Base-by-base conservation (phyloP, 768 basidiomycete species). In the Rhodosporidiobolus odoratus region DNA sequence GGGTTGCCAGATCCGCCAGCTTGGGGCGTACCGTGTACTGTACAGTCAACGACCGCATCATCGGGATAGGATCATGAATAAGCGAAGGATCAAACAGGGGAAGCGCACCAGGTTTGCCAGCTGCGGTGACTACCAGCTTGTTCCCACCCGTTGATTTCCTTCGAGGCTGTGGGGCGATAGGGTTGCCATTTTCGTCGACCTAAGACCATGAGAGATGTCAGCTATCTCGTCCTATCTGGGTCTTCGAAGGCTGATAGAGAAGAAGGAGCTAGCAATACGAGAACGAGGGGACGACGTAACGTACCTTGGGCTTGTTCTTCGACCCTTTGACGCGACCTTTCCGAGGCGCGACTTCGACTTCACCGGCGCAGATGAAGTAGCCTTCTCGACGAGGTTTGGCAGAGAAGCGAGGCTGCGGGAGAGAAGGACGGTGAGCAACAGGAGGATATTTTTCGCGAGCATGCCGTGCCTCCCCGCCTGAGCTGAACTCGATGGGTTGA, bases 301-400 rank as follows among this genome's bases (percentile, higher is more conserved):
- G 34, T 41, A 58, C 61, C 53, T 69, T 65, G 43, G 66, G 65
- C 66, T 69, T 68, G 65, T 71, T 71, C 65, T 68, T 74, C 41
- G 67, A 68, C 6, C 68, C 65, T 45, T 58, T 56, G 19, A 45
- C 57, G 16, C 72, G 58, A 2, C 73, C 73, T 25, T 63, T 63
- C 25, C 63, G 16, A 9, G 60, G 38, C 0, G 53, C 61, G 27
- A 65, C 56, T n/a, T 74, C 73, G 37, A 74, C 62, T 0, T 58
- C 43, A 17, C 73, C 73, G 7, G 64, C 34, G 50, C 60, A 62
- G 38, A 76, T 70, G 38, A 72, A 76, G 68, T 66, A 78, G 1
- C 91, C 92, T 68, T 89, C 87, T 76, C 94, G 91, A 79, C 89
- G 91, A 8, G 94, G 95, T 79, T 91, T 88, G 8, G 89, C 91